A percentile compares a stretch with the other conserved stretches of the same genome.
These are phyloP conservation scores for Chaetomium tenue DNA, from an alignment of 495 filamentous ascomycete genomes.

Conservation along the genomic window DNA sequence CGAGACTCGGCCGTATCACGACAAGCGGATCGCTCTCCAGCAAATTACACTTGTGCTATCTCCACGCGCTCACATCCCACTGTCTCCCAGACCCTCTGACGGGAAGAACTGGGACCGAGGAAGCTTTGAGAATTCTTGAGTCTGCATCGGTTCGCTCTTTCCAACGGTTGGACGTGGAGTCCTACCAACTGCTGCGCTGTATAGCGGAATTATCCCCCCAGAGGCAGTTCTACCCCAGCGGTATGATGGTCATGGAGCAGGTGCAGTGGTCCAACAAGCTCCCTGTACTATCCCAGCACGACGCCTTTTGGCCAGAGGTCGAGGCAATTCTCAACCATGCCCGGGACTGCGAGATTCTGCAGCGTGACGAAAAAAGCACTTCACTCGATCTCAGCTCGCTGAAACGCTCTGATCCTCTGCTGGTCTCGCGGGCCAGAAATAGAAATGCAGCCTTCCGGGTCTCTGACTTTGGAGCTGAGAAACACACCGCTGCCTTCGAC, in stretches of 20 bases:
- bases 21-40: conserved; percentile 55
- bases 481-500: conserved; percentile 41
- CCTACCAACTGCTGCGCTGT: conserved; percentile 39
- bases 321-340: conserved; percentile 13
- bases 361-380: neutral
- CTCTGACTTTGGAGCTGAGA: conserved; percentile 55
- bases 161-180: conserved; percentile 38
- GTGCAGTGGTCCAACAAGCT: conserved; percentile 34
- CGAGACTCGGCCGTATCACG: conserved; percentile 46
- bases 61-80: conserved; percentile 63
- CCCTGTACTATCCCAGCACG: conserved; percentile 52
- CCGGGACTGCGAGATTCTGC: conserved; percentile 13
- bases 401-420: neutral
- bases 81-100: conserved; percentile 60
- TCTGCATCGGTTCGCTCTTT: conserved; percentile 55
- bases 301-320: conserved; percentile 39
- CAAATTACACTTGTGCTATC: conserved; percentile 53
- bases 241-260: conserved; percentile 33
- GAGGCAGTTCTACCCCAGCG: conserved; percentile 35
- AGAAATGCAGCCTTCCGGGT: conserved; percentile 51
- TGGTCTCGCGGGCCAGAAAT: conserved; percentile 46
- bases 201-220: conserved; percentile 56
- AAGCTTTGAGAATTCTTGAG: conserved; percentile 51
- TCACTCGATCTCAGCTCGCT: neutral
- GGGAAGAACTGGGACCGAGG: conserved; percentile 59